phyloP scores from a whole-genome alignment of 2,329 filamentous ascomycete species.

The Exophiala oligosperma region DNA sequence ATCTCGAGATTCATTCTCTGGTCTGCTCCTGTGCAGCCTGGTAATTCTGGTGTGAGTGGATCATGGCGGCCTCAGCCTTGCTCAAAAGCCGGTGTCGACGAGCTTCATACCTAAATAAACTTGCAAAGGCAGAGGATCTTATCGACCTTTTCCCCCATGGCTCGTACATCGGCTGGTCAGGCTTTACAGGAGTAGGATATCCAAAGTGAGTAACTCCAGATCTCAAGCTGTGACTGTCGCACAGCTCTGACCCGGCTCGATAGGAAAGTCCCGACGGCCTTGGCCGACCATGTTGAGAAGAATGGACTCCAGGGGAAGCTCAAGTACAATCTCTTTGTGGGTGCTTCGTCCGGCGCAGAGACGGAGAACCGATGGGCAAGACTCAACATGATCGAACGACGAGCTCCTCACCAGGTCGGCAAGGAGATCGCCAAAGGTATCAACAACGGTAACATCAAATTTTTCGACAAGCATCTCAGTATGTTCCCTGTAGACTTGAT shows the following conservation, averaged over 20 bases:
- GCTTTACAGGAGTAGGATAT: constrained; percentile 88
- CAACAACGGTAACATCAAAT: constrained; percentile 83
- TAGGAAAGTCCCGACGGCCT: constrained; percentile 78
- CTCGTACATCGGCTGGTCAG: constrained; percentile 86
- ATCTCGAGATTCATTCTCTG: neutral
- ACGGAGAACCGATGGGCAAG: constrained; percentile 91
- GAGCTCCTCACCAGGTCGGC: constrained; percentile 83
- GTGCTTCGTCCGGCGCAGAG: constrained; percentile 84
- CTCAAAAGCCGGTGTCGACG: constrained; percentile 74
- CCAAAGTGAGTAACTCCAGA: constrained; percentile 65
- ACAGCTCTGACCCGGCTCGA: neutral
- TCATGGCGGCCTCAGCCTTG: constrained; percentile 65
- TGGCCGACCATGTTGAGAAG: constrained; percentile 86
- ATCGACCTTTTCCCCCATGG: constrained; percentile 79
- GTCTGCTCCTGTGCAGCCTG: neutral
- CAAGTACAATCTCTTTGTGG: constrained; percentile 84
- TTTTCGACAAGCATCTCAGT: constrained; percentile 90
- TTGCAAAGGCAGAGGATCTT: constrained; percentile 76
- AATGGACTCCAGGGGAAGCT: constrained; percentile 81
- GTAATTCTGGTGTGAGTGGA: constrained; percentile 1
- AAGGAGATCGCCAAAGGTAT: constrained; percentile 89
- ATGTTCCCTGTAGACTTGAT: constrained; percentile 85
- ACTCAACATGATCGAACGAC: constrained; percentile 85
- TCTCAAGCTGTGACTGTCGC: too few species aligned
- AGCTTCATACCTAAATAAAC: constrained; percentile 76